Percentiles rank a stretch among this genome's conserved stretches.
Evolutionary conservation across 1,284 basidiomycete species (phyloP).

Genomic region (Moesziomyces sp.): DNA sequence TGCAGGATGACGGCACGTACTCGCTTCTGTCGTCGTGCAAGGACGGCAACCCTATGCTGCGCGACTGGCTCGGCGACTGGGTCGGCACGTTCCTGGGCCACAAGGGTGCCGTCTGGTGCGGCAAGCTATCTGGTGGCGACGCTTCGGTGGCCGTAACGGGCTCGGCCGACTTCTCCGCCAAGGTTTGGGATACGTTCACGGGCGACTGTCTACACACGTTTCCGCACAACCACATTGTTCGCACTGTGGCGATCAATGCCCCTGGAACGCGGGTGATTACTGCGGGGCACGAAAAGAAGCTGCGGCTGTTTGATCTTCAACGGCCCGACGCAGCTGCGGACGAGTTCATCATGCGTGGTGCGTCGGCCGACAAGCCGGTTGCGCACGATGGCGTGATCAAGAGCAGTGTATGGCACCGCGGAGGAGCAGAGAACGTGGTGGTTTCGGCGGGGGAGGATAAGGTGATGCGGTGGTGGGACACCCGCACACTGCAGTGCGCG

Average conservation of each 20-base stretch:
- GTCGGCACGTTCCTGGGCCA: conserved; percentile 96
- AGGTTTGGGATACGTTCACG: conserved; percentile 96
- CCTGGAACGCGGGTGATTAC: conserved; percentile 78
- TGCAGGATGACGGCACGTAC: conserved; percentile 72
- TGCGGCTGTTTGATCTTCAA: conserved; percentile 87
- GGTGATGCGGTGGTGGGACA: conserved; percentile 92
- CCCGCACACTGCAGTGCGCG: conserved; percentile 79
- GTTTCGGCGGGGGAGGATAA: conserved; percentile 93
- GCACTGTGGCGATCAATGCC: conserved; percentile 86
- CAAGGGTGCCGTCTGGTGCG: conserved; percentile 98
- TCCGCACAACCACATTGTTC: conserved; percentile 96
- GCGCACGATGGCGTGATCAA: conserved; percentile 88
- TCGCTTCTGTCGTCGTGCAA: conserved; percentile 66
- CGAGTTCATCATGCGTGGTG: conserved; percentile 74
- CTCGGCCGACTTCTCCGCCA: conserved; percentile 97
- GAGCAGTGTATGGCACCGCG: conserved; percentile 85
- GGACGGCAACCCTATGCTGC: conserved; percentile 66
- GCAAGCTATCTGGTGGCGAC: conserved; percentile 82
- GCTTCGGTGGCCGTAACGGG: conserved; percentile 84
- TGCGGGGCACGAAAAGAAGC: conserved; percentile 98
- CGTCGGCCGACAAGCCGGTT: conserved; percentile 7
- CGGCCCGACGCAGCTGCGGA: conserved; percentile 81
- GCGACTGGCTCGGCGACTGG: conserved; percentile 83
- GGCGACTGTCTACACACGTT: conserved; percentile 89
- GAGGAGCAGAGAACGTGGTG: conserved; percentile 74